These are phyloP conservation scores for Backusella parvicylindrica DNA, from an alignment of 192 early-diverging fungal genomes.

Conservation along the genomic window DNA sequence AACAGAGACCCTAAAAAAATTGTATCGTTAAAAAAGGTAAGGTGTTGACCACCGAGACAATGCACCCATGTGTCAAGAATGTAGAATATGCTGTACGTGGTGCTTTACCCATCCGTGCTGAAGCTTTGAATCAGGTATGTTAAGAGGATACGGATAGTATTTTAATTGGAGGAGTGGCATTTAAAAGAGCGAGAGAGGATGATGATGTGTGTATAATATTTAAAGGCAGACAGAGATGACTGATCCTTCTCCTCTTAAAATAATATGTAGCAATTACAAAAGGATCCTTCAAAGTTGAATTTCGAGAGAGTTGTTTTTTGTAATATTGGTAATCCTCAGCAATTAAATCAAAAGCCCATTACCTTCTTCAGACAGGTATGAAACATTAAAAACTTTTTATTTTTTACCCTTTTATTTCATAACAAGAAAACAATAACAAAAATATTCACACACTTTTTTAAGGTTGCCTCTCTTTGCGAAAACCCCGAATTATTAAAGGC, in stretches of 20 bases:
- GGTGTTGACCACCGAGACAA: slow-evolving; percentile 65
- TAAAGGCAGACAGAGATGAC: background rate
- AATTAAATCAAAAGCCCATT: slow-evolving; percentile 85
- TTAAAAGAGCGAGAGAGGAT: background rate
- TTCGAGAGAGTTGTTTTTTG: slow-evolving; percentile 72
- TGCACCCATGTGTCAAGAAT: slow-evolving; percentile 68
- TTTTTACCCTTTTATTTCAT: no score
- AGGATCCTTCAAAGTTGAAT: slow-evolving; percentile 46
- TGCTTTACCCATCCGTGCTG: slow-evolving; percentile 90
- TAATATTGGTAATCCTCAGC: slow-evolving; percentile 95
- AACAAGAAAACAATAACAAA: background rate
- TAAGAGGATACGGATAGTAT: background rate
- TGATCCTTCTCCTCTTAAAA: no score
- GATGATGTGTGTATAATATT: background rate
- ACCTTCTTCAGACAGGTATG: slow-evolving; percentile 93
- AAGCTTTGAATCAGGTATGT: slow-evolving; percentile 64
- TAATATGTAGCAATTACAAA: slow-evolving; percentile 38
- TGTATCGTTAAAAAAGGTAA: slow-evolving; percentile 35
- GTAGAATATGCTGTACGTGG: slow-evolving; percentile 97
- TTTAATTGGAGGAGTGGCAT: background rate
- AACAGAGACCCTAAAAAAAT: background rate
- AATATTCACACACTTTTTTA: background rate
- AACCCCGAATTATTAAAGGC: slow-evolving; percentile 78
- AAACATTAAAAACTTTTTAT: background rate
- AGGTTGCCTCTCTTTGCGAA: slow-evolving; percentile 85